Conservation (phyloP, 192 early-diverging fungal genomes). For the Coemansia sp. region DNA sequence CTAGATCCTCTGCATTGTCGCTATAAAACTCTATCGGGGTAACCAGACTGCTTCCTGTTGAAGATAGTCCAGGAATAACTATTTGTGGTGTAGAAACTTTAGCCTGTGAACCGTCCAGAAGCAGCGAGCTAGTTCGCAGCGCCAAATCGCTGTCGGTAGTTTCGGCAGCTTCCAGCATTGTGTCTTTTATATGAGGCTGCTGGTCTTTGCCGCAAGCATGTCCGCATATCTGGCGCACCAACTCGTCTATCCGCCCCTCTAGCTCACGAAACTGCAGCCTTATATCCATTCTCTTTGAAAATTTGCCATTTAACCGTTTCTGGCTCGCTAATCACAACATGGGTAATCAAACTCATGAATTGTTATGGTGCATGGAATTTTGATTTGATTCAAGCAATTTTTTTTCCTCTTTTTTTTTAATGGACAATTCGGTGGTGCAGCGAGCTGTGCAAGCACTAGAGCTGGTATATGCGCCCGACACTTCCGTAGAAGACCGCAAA, state of each 20-base stretch:
- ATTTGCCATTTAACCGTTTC: too few relatives aligned
- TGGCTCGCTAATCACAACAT: too few relatives aligned
- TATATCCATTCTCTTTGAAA: slow-evolving; percentile 4
- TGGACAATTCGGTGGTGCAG: slow-evolving; percentile 23
- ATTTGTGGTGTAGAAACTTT: background rate
- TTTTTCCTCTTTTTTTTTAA: slow-evolving; percentile 7
- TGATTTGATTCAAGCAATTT: background rate
- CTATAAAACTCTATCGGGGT: background rate
- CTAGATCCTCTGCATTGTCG: background rate
- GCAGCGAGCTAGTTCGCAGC: background rate
- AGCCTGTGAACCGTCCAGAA: background rate
- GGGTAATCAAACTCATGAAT: too few relatives aligned
- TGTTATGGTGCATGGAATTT: too few relatives aligned
- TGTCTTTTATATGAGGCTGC: background rate
- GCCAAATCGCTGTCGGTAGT: background rate
- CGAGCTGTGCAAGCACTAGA: slow-evolving; percentile 35
- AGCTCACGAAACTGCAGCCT: slow-evolving; percentile 3
- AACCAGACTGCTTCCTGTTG: background rate
- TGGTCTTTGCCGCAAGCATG: too few relatives aligned
- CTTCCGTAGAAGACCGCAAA: slow-evolving; percentile 21
- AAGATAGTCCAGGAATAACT: slow-evolving; percentile 7
- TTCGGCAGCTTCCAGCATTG: background rate
- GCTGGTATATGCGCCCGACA: slow-evolving; percentile 29
- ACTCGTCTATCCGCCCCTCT: background rate
- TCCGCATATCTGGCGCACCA: background rate